phyloP scores from a whole-genome alignment of 164 flowering plant genomes.

The Vitis rupestris region DNA sequence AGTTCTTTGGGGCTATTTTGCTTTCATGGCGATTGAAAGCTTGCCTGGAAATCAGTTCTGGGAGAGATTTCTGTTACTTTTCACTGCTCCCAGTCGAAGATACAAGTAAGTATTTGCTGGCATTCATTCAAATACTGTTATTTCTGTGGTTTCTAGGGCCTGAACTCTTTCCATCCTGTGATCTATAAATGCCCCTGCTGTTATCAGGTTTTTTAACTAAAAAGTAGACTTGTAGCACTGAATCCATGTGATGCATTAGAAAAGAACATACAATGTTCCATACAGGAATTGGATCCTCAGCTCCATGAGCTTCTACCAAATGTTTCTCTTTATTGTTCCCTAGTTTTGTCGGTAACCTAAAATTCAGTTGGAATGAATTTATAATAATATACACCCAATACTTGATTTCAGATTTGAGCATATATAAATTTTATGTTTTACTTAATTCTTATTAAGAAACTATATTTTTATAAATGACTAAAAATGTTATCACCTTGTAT shows the following conservation, averaged over 20 bases:
- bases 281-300: no score
- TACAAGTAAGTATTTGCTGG: conserved; percentile 56
- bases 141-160: not conserved
- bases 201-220: not conserved
- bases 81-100: conserved; percentile 95
- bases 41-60: conserved; percentile 97
- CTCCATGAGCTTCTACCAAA: no score
- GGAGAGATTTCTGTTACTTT: conserved; percentile 89
- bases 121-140: not conserved
- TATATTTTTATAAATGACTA: not conserved
- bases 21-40: conserved; percentile 98
- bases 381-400: no score
- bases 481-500: not conserved
- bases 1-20: conserved; percentile 98
- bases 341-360: not conserved
- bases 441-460: not conserved
- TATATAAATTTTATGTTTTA: not conserved
- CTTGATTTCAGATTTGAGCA: not conserved
- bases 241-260: not conserved
- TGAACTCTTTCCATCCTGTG: not conserved
- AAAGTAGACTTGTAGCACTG: not conserved
- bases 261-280: no score
- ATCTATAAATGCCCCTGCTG: not conserved
- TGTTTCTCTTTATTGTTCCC: not conserved
- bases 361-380: not conserved